A percentile compares a stretch with the other conserved stretches of the same genome.
Evolutionary conservation across 352 stramenopile species (phyloP).

Genomic region (Globisporangium emineosum): DNA sequence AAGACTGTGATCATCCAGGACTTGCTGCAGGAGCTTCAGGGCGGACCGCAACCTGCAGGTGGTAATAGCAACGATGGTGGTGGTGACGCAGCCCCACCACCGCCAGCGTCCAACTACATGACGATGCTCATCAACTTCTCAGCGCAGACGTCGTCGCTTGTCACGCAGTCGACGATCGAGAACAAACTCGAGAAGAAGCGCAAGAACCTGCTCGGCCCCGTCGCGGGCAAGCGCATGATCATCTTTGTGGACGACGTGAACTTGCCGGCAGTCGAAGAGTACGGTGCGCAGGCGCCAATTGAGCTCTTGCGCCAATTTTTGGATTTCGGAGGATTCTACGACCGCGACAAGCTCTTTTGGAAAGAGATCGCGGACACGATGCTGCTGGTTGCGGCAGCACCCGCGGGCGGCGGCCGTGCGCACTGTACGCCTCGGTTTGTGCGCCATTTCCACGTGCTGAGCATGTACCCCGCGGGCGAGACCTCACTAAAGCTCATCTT

Average conservation of each 20-base stretch:
- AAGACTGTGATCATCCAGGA: slow-evolving; percentile 89
- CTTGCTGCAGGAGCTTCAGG: slow-evolving; percentile 55
- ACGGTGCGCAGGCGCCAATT: slow-evolving; percentile 92
- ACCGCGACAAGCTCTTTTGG: slow-evolving; percentile 96
- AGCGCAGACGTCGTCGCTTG: slow-evolving; percentile 86
- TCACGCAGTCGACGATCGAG: slow-evolving; percentile 90
- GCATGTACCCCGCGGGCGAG: slow-evolving; percentile 89
- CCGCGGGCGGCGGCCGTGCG: slow-evolving; percentile 83
- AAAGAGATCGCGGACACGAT: slow-evolving; percentile 95
- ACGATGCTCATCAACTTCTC: slow-evolving; percentile 90
- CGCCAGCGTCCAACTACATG: slow-evolving; percentile 50
- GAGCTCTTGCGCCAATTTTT: slow-evolving; percentile 94
- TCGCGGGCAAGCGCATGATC: slow-evolving; percentile 84
- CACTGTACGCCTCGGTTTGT: slow-evolving; percentile 92
- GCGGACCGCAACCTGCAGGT: slow-evolving; percentile 16
- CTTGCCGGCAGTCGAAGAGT: slow-evolving; percentile 92
- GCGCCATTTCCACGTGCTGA: slow-evolving; percentile 95
- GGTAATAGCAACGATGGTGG: slow-evolving; percentile 11
- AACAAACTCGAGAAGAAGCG: slow-evolving; percentile 94
- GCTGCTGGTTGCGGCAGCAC: slow-evolving; percentile 87
- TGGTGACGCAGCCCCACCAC: slow-evolving; percentile 17
- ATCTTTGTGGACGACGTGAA: slow-evolving; percentile 97
- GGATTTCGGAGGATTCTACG: slow-evolving; percentile 95
- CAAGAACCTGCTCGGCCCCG: slow-evolving; percentile 91
- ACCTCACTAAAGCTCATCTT: slow-evolving; percentile 92